Evolutionary conservation across 2,329 filamentous ascomycete genomes (phyloP), one percentile per base, ranked within the genome.

Genomic region (Fusarium sp.): DNA sequence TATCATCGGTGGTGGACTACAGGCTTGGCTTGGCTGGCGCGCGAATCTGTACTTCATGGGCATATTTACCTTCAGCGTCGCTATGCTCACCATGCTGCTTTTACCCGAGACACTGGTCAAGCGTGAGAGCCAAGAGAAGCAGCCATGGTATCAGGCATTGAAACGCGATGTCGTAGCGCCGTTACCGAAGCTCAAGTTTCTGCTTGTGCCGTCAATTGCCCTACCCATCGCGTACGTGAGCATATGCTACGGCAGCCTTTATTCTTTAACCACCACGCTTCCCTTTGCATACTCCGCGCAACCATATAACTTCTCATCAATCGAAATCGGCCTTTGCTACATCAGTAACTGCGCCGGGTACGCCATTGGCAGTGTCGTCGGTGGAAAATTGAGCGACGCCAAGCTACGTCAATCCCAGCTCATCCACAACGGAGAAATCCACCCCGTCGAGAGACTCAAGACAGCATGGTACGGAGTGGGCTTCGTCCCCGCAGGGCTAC

Each of bases 311-410:
- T 57, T 57, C 14, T 57, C 54, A 5, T 30, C 46, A 14, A 53
- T 57, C 5, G 54, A 57, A 9, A 53, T 57, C 10, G 54, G 54
- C 12, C 46, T 57, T 2, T 56, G 46, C 46, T 56, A 56, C 8
- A 53, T 56, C 30, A 56, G 54, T 4, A 56, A 56, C 5, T 56
- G 54, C 14, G 46, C 53, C n/a, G 54, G 54, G 37, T 53, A 56
- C 4, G 54, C 46, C 1, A 56, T 56, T 3, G 54, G 54, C 13
- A 56, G 32, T 9, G 54, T 56, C n/a, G 46, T 30, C 9, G 54
- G 54, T 4, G 54, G 46, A 2, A 56, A 53, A 11, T 4, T 56
- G n/a, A 56, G 54, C 12, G 54, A 56, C 4, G 46, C 54, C 7
- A 56, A 41, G n/a, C 27, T 56, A 4, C 54, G 23, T 2, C 32